These are phyloP conservation scores for Russula compacta DNA, from an alignment of 768 basidiomycete genomes.

Conservation along the genomic window DNA sequence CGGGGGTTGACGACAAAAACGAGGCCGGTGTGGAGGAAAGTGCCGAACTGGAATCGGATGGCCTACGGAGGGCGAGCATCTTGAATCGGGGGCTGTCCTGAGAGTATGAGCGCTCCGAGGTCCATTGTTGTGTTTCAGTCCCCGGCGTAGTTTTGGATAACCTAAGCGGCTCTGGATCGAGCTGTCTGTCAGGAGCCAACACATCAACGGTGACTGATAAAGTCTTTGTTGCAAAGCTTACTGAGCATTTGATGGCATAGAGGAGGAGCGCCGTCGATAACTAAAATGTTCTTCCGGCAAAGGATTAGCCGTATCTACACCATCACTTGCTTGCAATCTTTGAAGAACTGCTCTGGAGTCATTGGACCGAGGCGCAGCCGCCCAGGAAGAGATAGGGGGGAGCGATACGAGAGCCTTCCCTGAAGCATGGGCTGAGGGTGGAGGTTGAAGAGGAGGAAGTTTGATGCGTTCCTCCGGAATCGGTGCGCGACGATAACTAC, in stretches of 20 bases:
- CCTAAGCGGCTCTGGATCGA: not conserved
- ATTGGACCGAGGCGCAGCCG: slow-evolving; percentile 4
- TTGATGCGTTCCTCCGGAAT: slow-evolving; percentile 31
- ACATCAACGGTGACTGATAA: not conserved
- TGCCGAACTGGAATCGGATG: slow-evolving; percentile 12
- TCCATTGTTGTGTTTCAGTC: slow-evolving; percentile 9
- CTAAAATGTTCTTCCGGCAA: not conserved
- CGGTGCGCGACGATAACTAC: slow-evolving; percentile 12
- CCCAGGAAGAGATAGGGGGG: slow-evolving; percentile 47
- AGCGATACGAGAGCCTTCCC: slow-evolving; percentile 41
- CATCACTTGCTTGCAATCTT: slow-evolving; percentile 13
- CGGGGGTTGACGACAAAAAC: slow-evolving; percentile 15
- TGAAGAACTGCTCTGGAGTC: slow-evolving; percentile 18
- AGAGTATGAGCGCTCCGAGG: slow-evolving; percentile 12
- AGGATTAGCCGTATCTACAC: not conserved
- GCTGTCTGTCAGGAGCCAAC: not conserved
- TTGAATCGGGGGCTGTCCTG: slow-evolving; percentile 1
- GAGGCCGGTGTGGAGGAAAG: slow-evolving; percentile 18
- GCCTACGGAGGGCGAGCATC: slow-evolving; percentile 7
- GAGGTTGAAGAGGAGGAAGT: slow-evolving; percentile 36
- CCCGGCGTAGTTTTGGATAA: not conserved
- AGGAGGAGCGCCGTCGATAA: slow-evolving; percentile 9
- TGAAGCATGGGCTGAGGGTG: slow-evolving; percentile 24
- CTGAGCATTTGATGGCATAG: slow-evolving; percentile 8
- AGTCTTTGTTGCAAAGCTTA: not conserved